phyloP scores from a whole-genome alignment of 805 yeast genomes.

The Jamesozyma rosinii region DNA sequence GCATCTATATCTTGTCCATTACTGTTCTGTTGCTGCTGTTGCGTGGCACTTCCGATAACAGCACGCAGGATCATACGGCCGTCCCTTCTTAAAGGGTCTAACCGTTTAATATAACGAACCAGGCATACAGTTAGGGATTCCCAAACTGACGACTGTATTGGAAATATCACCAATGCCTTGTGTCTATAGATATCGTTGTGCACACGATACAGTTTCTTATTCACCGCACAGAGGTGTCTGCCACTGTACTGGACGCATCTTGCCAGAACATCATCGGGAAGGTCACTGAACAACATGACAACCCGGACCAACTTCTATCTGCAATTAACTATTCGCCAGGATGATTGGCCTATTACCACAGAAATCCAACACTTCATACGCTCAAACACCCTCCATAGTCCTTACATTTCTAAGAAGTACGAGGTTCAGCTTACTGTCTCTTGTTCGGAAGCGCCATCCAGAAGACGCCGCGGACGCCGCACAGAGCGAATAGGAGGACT shows the following conservation, averaged over 20 bases:
- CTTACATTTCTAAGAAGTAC: too few relatives aligned
- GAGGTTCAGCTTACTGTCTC: too few relatives aligned
- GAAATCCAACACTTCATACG: too few relatives aligned
- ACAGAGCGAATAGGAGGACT: too few relatives aligned
- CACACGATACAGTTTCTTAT: neutral
- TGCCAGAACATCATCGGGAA: conserved; percentile 1
- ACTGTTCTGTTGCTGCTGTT: neutral
- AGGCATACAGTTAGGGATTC: conserved; percentile 1
- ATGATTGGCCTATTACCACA: too few relatives aligned
- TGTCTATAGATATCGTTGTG: conserved; percentile 12
- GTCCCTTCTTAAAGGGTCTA: conserved; percentile 10
- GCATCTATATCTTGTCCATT: neutral
- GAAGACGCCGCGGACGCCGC: too few relatives aligned
- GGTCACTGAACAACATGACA: neutral
- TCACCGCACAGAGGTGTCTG: neutral
- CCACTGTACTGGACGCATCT: neutral
- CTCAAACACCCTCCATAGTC: too few relatives aligned
- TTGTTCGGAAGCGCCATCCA: too few relatives aligned
- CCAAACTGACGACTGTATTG: conserved; percentile 7
- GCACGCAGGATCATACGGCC: neutral
- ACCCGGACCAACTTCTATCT: neutral
- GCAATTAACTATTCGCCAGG: neutral
- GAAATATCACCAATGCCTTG: conserved; percentile 6
- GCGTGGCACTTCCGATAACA: neutral
- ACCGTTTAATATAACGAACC: conserved; percentile 6